Evolutionary conservation across 2,329 filamentous ascomycete species (phyloP), one percentile per base, ranked within the genome.

Genomic region (Lachnellula cervina): DNA sequence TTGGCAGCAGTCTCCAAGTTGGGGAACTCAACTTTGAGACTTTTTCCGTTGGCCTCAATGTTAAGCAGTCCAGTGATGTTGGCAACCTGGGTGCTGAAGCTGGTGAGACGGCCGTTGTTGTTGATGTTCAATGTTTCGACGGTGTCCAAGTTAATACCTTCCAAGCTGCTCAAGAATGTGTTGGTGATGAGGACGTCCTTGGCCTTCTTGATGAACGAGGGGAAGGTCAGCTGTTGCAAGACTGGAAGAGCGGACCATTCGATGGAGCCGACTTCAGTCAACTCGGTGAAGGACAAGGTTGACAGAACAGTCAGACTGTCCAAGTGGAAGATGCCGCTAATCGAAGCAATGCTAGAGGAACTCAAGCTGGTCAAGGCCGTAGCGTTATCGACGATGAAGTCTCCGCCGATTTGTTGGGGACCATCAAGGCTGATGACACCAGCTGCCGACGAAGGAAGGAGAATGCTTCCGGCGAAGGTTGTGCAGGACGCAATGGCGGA

Each of bases 41-140:
- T 78, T 63, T 81, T 76, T 69, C 87, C 87, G 79, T 99, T 99
- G 78, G 87, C 85, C 66, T 85, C 83, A 70, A 99, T 84, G 68
- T 81, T 84, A 52, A 97, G 77, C 47, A 79, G 73, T 55, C 81
- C 78, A 62, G 81, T 87, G 66, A 96, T 82, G 76, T 89, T 93
- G 72, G 80, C 80, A 57, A 97, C 80, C 70, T 88, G 82, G 73
- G 91, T 89, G 70, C 83, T 82, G 77, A 95, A 89, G 59, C 78
- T 79, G 70, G 81, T 83, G 66, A 99, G 80, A 70, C 87, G 86
- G 59, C 77, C 77, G 84, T 97, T 97, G 86, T 96, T 96, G 81
- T 89, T 87, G 74, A 99, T 87, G 72, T 89, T 79, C 71, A 99
- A 82, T 63, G 77, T 79, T 55, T 82, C 80, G 53, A 90, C 86